Evolutionary conservation across 1,284 basidiomycete genomes (phyloP).

Genomic region (Spongiforma sp.): DNA sequence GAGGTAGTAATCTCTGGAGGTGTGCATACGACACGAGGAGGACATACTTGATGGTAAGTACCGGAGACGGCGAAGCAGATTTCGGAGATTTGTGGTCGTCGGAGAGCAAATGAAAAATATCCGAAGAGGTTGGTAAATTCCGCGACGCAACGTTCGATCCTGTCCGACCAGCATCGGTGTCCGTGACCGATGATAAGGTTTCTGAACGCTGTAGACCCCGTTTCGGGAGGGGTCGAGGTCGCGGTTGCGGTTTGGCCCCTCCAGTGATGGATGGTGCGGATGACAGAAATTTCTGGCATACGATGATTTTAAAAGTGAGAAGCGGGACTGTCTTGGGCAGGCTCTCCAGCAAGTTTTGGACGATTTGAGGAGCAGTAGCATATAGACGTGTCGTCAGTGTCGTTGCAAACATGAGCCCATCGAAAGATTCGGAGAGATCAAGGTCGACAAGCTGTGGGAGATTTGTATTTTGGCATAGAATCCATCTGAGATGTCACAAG

Average conservation of each 20-base stretch:
- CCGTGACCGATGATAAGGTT: conserved; percentile 7
- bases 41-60: conserved; percentile 46
- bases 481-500: not conserved
- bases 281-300: conserved; percentile 52
- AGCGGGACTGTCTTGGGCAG: conserved; percentile 45
- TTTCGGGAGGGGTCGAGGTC: conserved; percentile 42
- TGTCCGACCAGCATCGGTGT: conserved; percentile 14
- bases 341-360: conserved; percentile 46
- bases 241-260: conserved; percentile 26
- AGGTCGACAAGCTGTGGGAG: conserved; percentile 59
- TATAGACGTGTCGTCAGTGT: conserved; percentile 52
- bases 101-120: conserved; percentile 24
- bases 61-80: conserved; percentile 28
- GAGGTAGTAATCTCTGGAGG: conserved; percentile 43
- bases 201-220: conserved; percentile 22
- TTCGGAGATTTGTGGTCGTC: conserved; percentile 32
- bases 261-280: conserved; percentile 23
- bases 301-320: conserved; percentile 53
- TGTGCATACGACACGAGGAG: conserved; percentile 52
- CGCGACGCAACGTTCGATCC: conserved; percentile 22
- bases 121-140: conserved; percentile 18
- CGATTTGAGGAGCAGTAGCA: conserved; percentile 39
- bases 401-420: conserved; percentile 53
- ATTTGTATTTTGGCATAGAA: not conserved
- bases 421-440: conserved; percentile 51